Evolutionary conservation across 331 rosid genomes (phyloP).

Genomic region (Stylosanthes scabra): DNA sequence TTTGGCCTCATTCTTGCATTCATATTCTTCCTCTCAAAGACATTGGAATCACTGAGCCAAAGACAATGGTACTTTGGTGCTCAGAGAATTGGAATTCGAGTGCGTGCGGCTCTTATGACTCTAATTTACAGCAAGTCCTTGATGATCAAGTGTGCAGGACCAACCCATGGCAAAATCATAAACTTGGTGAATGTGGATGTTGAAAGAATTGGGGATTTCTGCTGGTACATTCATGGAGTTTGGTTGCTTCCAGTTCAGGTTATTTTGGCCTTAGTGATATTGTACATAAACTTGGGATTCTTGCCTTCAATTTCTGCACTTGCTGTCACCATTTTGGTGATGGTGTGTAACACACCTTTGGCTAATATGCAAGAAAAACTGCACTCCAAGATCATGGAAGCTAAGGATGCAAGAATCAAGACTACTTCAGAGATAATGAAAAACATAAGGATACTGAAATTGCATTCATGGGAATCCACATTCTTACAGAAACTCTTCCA

Average conservation of each 20-base stretch:
- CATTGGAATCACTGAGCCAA: conserved; percentile 80
- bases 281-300: conserved; percentile 73
- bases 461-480: conserved; percentile 88
- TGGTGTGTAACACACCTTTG: conserved; percentile 86
- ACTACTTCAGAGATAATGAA: conserved; percentile 81
- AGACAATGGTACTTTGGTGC: conserved; percentile 97
- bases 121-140: conserved; percentile 64
- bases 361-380: conserved; percentile 77
- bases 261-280: conserved; percentile 73
- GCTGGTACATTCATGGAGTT: conserved; percentile 77
- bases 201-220: conserved; percentile 88
- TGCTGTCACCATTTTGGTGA: conserved; percentile 73
- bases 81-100: conserved; percentile 71
- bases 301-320: conserved; percentile 81
- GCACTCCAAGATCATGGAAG: conserved; percentile 92
- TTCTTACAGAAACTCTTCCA: conserved; percentile 70
- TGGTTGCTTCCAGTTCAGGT: conserved; percentile 96
- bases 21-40: conserved; percentile 80
- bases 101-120: conserved; percentile 76
- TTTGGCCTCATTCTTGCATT: conserved; percentile 79
- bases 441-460: conserved; percentile 77
- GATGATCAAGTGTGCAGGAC: conserved; percentile 53
- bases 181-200: conserved; percentile 84
- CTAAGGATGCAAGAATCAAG: conserved; percentile 83
- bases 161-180: conserved; percentile 64